Evolutionary conservation across 2,329 filamentous ascomycete genomes (phyloP), one percentile per base, ranked within the genome.

Genomic region (Diaporthe sp.): DNA sequence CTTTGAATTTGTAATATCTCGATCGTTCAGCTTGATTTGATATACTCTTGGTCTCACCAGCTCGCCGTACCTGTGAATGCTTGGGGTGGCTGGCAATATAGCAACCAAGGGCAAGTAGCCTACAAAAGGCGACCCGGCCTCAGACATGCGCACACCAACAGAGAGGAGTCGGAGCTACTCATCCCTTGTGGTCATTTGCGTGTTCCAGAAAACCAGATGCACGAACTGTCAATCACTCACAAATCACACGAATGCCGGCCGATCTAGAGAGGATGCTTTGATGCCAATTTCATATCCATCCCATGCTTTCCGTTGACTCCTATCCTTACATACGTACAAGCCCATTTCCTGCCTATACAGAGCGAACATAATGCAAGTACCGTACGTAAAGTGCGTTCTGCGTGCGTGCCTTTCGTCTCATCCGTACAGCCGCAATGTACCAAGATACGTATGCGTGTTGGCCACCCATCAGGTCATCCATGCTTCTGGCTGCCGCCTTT

Each of bases 251-350:
- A 13, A 22, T n/a, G 17, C 25, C 13, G 10, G 34, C 28, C 49
- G 13, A 37, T 28, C 25, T 42, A n/a, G 8, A 13, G n/a, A 28
- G 15, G 34, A 28, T 15, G n/a, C 8, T 69, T 39, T 62, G 39
- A 25, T 61, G 34, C 55, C 65, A 74, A 74, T 75, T 71, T 62
- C 71, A 74, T 74, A 51, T 37, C 72, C 58, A 72, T 68, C 62
- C 73, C 51, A 74, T 75, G 72, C 68, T 72, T 61, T 25, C 57
- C 72, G 67, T 51, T 58, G 46, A 72, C 44, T 74, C 68, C 73
- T 75, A 76, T 72, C 49, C 42, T 58, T 72, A 75, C 65, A 74
- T 72, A 75, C 75, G 72, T 76, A 74, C 75, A 72, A 58, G 39
- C 53, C 68, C 68, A 74, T 74, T 62, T 51, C 39, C 59, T 57